phyloP scores from a whole-genome alignment of 495 filamentous ascomycete species.

The Penicillium ochrochloron region DNA sequence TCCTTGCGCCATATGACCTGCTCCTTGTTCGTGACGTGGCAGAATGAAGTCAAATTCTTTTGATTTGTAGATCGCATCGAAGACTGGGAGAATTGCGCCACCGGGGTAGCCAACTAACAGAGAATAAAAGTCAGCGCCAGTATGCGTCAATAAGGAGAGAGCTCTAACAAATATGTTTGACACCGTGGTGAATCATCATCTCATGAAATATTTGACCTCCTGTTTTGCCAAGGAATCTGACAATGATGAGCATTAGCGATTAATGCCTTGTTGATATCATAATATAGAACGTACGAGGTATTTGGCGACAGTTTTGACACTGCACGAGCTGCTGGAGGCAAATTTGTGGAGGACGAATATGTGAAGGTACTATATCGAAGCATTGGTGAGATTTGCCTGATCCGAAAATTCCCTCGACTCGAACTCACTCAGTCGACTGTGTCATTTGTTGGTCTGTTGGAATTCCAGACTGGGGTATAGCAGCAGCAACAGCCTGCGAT shows the following conservation, averaged over 20 bases:
- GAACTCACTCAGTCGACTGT: neutral
- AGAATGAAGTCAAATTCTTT: slow-evolving; percentile 65
- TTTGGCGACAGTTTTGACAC: neutral
- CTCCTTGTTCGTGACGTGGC: slow-evolving; percentile 66
- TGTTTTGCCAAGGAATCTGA: slow-evolving; percentile 81
- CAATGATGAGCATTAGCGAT: neutral
- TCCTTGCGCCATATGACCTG: slow-evolving; percentile 69
- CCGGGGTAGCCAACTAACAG: slow-evolving; percentile 50
- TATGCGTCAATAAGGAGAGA: no score
- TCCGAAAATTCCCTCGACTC: neutral
- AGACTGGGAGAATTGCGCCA: slow-evolving; percentile 55
- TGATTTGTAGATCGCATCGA: slow-evolving; percentile 68
- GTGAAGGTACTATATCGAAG: neutral
- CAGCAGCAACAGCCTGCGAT: neutral
- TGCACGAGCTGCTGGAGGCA: neutral
- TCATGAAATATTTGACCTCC: slow-evolving; percentile 94
- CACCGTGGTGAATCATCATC: slow-evolving; percentile 85
- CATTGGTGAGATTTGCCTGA: neutral
- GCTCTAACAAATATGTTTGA: slow-evolving; percentile 68
- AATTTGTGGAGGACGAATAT: neutral
- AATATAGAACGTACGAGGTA: neutral
- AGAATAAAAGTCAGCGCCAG: neutral
- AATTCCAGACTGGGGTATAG: neutral
- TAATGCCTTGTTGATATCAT: neutral
- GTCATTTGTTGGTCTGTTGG: neutral